A percentile compares a stretch with the other conserved stretches of the same genome.
Conservation (phyloP, 257 asterid species). For the Scutellaria barbata region DNA sequence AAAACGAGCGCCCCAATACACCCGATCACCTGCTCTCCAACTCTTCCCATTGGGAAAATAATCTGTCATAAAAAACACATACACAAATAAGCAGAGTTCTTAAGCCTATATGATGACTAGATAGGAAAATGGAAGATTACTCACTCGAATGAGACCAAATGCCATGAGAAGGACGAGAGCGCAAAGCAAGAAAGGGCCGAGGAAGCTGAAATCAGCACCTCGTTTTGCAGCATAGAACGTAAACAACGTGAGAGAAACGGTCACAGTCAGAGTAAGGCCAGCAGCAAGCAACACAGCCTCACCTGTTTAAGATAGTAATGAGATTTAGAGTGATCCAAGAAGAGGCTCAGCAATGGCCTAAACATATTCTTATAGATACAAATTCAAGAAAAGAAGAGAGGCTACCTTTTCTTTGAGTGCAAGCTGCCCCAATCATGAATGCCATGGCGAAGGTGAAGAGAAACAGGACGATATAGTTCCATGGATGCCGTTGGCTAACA, state of each 20-base stretch:
- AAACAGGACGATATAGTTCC: slow-evolving; percentile 61
- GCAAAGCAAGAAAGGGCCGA: slow-evolving; percentile 72
- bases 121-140: not conserved
- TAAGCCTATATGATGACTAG: not conserved
- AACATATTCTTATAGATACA: too few relatives aligned
- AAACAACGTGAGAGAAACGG: slow-evolving; percentile 57
- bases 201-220: slow-evolving; percentile 64
- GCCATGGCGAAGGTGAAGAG: slow-evolving; percentile 66
- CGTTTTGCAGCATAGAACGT: slow-evolving; percentile 71
- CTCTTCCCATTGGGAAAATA: slow-evolving; percentile 50
- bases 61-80: slow-evolving; percentile 37
- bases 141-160: slow-evolving; percentile 58
- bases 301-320: slow-evolving; percentile 37
- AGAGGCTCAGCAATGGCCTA: too few relatives aligned
- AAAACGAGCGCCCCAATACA: slow-evolving; percentile 61
- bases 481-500: slow-evolving; percentile 59
- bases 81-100: not conserved
- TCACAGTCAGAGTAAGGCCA: slow-evolving; percentile 54
- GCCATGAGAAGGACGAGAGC: slow-evolving; percentile 51
- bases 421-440: slow-evolving; percentile 53
- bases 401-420: slow-evolving; percentile 55
- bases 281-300: slow-evolving; percentile 60
- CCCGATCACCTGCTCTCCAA: slow-evolving; percentile 48
- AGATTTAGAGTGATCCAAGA: too few relatives aligned
- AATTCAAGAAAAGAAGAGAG: too few relatives aligned